Evolutionary conservation across 108 stramenopile species (phyloP).

Genomic region (Skeletonema potamos): DNA sequence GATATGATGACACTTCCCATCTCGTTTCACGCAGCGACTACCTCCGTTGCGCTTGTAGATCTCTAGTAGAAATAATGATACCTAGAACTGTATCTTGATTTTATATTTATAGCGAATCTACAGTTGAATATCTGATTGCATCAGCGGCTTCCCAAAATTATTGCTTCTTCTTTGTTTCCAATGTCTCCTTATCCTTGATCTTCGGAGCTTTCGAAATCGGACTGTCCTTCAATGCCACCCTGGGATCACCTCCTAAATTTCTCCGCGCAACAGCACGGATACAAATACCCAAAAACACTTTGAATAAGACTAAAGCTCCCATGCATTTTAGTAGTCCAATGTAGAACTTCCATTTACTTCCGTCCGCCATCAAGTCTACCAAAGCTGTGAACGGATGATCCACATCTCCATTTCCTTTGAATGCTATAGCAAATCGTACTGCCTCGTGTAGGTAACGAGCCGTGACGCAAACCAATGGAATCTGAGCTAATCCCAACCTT

Average conservation of each 20-base stretch:
- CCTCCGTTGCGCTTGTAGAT: too few relatives aligned
- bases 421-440: constrained; percentile 56
- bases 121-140: too few relatives aligned
- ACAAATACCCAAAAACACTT: constrained; percentile 23
- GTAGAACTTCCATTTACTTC: constrained; percentile 30
- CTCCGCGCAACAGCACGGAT: constrained; percentile 26
- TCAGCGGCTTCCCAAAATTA: neutral
- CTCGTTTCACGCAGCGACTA: too few relatives aligned
- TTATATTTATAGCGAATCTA: neutral
- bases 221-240: neutral
- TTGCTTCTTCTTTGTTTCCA: neutral
- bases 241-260: constrained; percentile 27
- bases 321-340: constrained; percentile 10
- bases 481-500: constrained; percentile 88
- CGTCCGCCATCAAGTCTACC: constrained; percentile 25
- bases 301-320: constrained; percentile 27
- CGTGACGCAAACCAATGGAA: constrained; percentile 92
- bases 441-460: constrained; percentile 79
- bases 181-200: neutral
- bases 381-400: constrained; percentile 33
- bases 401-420: constrained; percentile 20
- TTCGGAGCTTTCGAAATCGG: neutral
- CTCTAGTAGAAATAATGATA: too few relatives aligned
- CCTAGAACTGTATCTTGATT: too few relatives aligned
- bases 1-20: too few relatives aligned